A percentile compares a stretch with the other conserved stretches of the same genome.
These are phyloP conservation scores for Oryza glumipatula DNA, from an alignment of 176 grass and related monocot genomes.

Conservation along the genomic window DNA sequence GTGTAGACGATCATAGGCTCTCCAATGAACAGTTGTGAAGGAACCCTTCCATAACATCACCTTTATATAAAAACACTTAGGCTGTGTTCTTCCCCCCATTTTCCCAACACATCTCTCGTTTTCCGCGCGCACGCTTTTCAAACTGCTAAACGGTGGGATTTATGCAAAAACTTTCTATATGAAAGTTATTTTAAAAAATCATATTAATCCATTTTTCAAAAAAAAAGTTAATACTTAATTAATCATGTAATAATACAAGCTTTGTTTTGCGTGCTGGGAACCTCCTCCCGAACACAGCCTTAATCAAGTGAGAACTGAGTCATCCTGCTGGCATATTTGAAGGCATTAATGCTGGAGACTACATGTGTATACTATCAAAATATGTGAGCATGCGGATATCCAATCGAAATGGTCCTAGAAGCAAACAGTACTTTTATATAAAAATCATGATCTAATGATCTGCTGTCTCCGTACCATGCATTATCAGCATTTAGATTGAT, in stretches of 20 bases:
- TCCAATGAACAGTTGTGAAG: neutral
- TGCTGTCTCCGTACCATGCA: neutral
- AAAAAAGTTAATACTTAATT: too few species aligned
- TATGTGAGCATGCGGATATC: neutral
- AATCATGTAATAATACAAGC: too few species aligned
- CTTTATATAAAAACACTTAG: neutral
- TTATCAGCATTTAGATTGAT: neutral
- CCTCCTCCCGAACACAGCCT: too few species aligned
- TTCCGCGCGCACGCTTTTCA: too few species aligned
- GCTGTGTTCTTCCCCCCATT: too few species aligned
- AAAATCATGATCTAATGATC: neutral
- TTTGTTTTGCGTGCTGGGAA: too few species aligned
- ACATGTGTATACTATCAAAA: constrained; percentile 16
- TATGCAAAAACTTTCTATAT: too few species aligned
- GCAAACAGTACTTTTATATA: neutral
- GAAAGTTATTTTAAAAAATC: too few species aligned
- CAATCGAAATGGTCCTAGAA: neutral
- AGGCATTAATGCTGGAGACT: neutral
- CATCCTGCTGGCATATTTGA: neutral
- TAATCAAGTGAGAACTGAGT: neutral
- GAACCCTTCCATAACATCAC: neutral
- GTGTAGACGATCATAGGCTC: neutral
- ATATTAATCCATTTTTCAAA: too few species aligned
- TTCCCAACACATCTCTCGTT: too few species aligned
- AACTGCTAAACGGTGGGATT: too few species aligned